These are phyloP conservation scores for Cladosporium sp. DNA, from an alignment of 2,329 filamentous ascomycete species.

Conservation along the genomic window DNA sequence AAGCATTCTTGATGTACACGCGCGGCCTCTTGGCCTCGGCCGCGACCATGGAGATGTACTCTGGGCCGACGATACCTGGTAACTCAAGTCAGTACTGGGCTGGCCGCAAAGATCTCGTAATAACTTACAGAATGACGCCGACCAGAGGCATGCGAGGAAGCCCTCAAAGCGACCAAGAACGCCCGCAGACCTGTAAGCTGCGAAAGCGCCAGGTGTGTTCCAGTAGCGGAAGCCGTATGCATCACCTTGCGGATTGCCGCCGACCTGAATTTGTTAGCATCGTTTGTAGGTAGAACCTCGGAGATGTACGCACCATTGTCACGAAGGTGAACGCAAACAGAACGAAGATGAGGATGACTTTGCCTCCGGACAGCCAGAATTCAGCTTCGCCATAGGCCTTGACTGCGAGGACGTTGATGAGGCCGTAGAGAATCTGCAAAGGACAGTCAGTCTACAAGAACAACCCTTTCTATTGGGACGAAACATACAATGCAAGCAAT, in stretches of 20 bases:
- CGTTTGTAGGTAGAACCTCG: conserved; percentile 32
- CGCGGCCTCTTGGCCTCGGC: conserved; percentile 44
- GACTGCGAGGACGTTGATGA: conserved; percentile 43
- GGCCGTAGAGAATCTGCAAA: conserved; percentile 6
- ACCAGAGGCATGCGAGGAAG: conserved; percentile 30
- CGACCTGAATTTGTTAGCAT: no score
- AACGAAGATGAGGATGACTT: conserved; percentile 43
- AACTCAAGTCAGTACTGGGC: not conserved
- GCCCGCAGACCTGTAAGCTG: conserved; percentile 17
- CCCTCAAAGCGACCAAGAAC: conserved; percentile 30
- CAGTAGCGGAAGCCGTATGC: conserved; percentile 42
- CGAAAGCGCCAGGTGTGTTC: conserved; percentile 31
- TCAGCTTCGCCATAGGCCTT: conserved; percentile 41
- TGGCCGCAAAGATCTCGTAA: no score
- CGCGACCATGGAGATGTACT: conserved; percentile 47
- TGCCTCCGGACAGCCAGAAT: conserved; percentile 50
- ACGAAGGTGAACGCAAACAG: conserved; percentile 38
- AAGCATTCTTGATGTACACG: conserved; percentile 41
- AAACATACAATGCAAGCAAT: conserved; percentile 33
- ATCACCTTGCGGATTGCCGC: conserved; percentile 24
- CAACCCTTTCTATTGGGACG: no score
- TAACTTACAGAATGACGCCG: conserved; percentile 29
- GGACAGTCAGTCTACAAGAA: not conserved
- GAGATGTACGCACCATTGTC: conserved; percentile 34
- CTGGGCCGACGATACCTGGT: conserved; percentile 32